Conservation (phyloP, 225 moss, liverwort and hornwort species). For the Pseudoscleropodium purum region DNA sequence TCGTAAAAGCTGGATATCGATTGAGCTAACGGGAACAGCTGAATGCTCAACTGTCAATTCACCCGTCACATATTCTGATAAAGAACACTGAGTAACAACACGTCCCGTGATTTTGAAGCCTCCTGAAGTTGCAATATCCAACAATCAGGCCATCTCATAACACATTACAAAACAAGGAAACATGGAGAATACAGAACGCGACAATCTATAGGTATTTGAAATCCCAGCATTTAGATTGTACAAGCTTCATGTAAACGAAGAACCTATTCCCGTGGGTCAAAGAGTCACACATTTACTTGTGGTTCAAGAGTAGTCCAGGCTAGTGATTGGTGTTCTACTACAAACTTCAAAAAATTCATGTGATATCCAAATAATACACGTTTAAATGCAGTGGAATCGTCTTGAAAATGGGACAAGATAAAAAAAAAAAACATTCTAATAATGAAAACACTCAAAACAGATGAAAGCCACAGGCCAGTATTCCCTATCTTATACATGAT, state of each 20-base stretch:
- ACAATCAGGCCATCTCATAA: background rate
- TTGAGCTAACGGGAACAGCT: constrained; percentile 73
- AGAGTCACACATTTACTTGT: background rate
- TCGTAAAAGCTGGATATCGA: constrained; percentile 85
- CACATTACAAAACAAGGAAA: background rate
- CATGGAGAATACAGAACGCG: background rate
- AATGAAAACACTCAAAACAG: background rate
- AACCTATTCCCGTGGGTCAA: background rate
- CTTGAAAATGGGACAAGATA: background rate
- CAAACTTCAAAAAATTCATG: background rate
- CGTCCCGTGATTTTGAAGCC: constrained; percentile 86
- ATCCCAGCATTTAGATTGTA: background rate
- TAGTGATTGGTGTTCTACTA: background rate
- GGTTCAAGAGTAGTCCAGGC: background rate
- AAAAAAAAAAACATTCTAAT: background rate
- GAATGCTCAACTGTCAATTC: constrained; percentile 84
- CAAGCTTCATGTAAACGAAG: background rate
- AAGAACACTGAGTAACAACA: constrained; percentile 75
- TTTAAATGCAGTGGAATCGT: background rate
- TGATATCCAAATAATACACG: background rate
- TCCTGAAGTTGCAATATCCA: constrained; percentile 32
- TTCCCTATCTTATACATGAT: background rate
- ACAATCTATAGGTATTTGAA: background rate
- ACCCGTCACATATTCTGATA: constrained; percentile 79
- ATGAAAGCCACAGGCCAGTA: background rate